Evolutionary conservation across 768 basidiomycete genomes (phyloP).

Genomic region (Boletus huronensis): DNA sequence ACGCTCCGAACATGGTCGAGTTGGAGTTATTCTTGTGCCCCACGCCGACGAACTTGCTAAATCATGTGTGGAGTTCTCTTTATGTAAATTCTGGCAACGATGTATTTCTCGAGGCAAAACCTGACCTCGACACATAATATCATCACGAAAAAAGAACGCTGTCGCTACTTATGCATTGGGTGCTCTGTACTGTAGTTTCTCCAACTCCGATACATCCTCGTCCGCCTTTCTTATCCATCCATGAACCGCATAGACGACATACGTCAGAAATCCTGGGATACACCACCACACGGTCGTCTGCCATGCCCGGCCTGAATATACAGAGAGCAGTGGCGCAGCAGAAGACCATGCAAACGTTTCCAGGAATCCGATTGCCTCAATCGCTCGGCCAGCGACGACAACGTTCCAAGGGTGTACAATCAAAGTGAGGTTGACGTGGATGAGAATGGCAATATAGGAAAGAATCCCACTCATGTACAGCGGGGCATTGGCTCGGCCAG

Average conservation of each 20-base stretch:
- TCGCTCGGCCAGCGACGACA: conserved; percentile 23
- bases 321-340: conserved; percentile 46
- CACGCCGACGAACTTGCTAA: neutral
- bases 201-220: conserved; percentile 47
- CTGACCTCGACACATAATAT: no score
- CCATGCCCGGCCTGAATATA: conserved; percentile 49
- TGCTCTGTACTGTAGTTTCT: conserved; percentile 51
- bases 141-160: no score
- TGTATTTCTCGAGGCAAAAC: no score
- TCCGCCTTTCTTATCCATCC: conserved; percentile 43
- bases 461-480: conserved; percentile 46
- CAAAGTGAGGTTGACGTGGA: conserved; percentile 49
- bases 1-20: conserved; percentile 7
- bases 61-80: no score
- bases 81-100: no score
- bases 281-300: conserved; percentile 55
- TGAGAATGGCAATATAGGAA: conserved; percentile 44
- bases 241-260: conserved; percentile 43
- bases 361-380: conserved; percentile 31
- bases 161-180: conserved; percentile 44
- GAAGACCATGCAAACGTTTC: conserved; percentile 40
- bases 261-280: conserved; percentile 41
- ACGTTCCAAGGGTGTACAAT: conserved; percentile 38
- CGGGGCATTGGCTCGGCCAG: conserved; percentile 22
- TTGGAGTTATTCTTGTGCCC: conserved; percentile 3